A percentile compares a stretch with the other conserved stretches of the same genome.
Evolutionary conservation across 2,329 filamentous ascomycete species (phyloP).

Genomic region (Colletotrichum simmondsii): DNA sequence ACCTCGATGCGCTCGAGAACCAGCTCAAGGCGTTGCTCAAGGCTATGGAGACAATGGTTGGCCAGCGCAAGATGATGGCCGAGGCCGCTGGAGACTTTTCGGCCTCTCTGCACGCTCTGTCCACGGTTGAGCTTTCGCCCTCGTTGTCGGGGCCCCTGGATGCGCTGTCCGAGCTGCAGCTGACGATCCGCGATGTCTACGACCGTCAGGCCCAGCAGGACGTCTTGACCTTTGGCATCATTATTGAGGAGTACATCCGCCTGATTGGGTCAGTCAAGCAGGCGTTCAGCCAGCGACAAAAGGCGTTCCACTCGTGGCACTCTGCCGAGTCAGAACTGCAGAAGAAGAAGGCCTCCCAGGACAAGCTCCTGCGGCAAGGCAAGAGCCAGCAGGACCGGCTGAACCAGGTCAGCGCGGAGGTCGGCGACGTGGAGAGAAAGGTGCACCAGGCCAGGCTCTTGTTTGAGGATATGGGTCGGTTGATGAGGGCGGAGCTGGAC

Average conservation of each 20-base stretch:
- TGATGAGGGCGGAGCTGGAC: constrained; percentile 92
- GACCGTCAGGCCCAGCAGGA: constrained; percentile 98
- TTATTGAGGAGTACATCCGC: constrained; percentile 97
- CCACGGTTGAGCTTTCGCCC: constrained; percentile 91
- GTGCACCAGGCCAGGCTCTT: constrained; percentile 89
- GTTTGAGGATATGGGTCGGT: constrained; percentile 96
- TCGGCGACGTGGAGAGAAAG: constrained; percentile 92
- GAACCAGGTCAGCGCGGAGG: constrained; percentile 91
- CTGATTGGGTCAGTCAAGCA: constrained; percentile 95
- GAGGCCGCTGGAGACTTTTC: constrained; percentile 96
- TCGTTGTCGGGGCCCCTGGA: constrained; percentile 89
- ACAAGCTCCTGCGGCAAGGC: constrained; percentile 94
- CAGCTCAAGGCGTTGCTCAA: constrained; percentile 92
- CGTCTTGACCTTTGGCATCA: constrained; percentile 94
- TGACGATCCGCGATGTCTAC: constrained; percentile 94
- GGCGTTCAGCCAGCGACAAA: constrained; percentile 91
- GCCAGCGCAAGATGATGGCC: constrained; percentile 90
- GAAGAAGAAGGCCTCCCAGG: constrained; percentile 89
- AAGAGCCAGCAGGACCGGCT: constrained; percentile 96
- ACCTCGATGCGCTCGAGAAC: constrained; percentile 91
- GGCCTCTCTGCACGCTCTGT: constrained; percentile 89
- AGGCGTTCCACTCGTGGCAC: constrained; percentile 96
- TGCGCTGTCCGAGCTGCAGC: constrained; percentile 90
- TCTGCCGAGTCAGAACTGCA: constrained; percentile 87
- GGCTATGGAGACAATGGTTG: constrained; percentile 92